Base-by-base conservation (phyloP, 305 asterid species). In the Petunia hybrid region DNA sequence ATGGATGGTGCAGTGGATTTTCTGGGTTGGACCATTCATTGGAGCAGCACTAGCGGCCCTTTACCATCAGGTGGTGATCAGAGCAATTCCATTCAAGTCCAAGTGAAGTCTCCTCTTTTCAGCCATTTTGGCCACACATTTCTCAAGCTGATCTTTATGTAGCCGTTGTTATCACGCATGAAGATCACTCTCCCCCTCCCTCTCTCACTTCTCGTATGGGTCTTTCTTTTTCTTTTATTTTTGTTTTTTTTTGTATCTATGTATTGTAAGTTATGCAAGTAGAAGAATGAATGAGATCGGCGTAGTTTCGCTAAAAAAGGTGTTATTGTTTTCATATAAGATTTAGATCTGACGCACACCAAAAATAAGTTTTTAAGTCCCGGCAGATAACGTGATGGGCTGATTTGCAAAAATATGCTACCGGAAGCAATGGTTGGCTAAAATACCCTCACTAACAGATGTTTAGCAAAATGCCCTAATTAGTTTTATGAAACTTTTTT, bases 11-110 rank as follows among this genome's bases (percentile, higher is more conserved):
- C 86, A 84, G 84, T 84, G 86, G 86, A 67, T 84, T 10, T 84
- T 84, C 80, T 84, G 84, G 86, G 86, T 84, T 74, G 84, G 86
- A 51, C 87, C 87, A 56, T 78, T 84, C 48, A 36, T 62, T 8
- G 85, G 87, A 14, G 87, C 87, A 6, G 85, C 85, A 13, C 87
- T 84, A 6, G 87, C 87, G 2, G 87, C 87, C 5, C 56, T 81
- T 1, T 84, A 84, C 77, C 87, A 84, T 42, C 82, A 76, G 63
- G 82, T 81, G 3, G 76, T 84, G 38, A 81, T 84, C 65, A 81
- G 87, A 38, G 85, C 87, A 41, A 84, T 81, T 35, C 87, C 87
- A 14, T 81, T 84, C 82, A 84, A 77, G 53, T 12, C 77, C 67
- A 76, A 46, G 75, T 71, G 76, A 80, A 51, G 3, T 35, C 40